Evolutionary conservation across 345 rosid genomes (phyloP).

Genomic region (Populus ilicifolia): DNA sequence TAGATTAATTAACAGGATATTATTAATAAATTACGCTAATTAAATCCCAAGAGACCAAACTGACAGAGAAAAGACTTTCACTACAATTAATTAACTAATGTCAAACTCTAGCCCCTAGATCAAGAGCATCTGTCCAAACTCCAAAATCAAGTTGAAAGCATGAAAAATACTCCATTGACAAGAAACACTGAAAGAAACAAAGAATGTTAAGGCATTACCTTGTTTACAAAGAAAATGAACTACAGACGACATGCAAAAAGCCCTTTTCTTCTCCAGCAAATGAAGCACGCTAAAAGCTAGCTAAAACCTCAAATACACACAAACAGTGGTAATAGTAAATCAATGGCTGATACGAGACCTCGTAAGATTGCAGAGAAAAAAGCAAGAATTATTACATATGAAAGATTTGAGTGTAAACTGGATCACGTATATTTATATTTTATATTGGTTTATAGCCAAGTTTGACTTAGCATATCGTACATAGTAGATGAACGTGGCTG

Average conservation of each 20-base stretch:
- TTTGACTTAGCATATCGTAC: constrained; percentile 51
- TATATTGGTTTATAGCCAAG: constrained; percentile 10
- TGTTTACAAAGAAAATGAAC: constrained; percentile 29
- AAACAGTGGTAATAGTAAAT: not conserved
- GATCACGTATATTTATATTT: constrained; percentile 5
- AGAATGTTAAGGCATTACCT: constrained; percentile 20
- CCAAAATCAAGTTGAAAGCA: not conserved
- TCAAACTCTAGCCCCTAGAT: constrained; percentile 8
- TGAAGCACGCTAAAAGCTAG: constrained; percentile 25
- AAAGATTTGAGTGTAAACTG: constrained; percentile 30
- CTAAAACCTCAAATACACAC: constrained; percentile 12
- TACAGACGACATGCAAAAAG: not conserved
- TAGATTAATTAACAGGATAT: not conserved
- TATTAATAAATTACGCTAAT: not conserved
- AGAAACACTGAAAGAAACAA: not conserved
- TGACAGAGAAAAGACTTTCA: not conserved
- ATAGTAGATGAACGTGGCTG: constrained; percentile 47
- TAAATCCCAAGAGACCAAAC: not conserved
- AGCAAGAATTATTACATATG: not conserved
- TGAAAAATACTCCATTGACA: not conserved
- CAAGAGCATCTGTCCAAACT: constrained; percentile 3
- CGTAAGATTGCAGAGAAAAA: constrained; percentile 21
- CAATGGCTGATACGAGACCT: constrained; percentile 13
- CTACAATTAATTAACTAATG: constrained; percentile 13
- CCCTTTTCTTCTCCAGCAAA: constrained; percentile 48